Conservation (phyloP, 139 green algal species). For the Tetraselmis chui region DNA sequence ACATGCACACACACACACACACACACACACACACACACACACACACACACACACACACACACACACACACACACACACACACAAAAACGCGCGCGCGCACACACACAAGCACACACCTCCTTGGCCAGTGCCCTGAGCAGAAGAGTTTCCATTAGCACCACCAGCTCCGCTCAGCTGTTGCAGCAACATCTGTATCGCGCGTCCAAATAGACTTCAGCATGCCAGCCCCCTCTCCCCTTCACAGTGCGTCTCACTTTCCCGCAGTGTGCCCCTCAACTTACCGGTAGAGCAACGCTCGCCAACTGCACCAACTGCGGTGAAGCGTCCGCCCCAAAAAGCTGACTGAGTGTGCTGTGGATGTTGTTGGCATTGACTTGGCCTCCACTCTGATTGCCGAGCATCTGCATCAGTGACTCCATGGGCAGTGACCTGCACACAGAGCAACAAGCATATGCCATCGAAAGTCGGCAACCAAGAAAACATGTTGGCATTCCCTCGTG, state of each 20-base stretch:
- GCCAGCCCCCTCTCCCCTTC: no score
- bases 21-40: no score
- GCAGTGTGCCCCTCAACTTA: no score
- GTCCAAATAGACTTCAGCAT: no score
- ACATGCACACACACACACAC: no score
- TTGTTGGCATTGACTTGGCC: neutral
- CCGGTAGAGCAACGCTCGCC: neutral
- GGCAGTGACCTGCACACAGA: neutral
- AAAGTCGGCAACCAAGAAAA: no score
- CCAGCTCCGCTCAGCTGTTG: slow-evolving; percentile 1
- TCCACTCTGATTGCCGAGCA: neutral
- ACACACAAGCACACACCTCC: neutral
- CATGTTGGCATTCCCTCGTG: no score
- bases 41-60: no score
- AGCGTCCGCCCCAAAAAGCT: neutral
- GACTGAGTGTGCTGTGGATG: neutral
- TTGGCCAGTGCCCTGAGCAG: neutral
- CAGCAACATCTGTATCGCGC: slow-evolving; percentile 2
- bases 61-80: no score
- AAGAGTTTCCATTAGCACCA: neutral
- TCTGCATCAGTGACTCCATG: neutral
- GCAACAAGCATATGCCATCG: no score
- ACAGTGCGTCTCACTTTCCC: no score
- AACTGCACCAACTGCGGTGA: neutral
- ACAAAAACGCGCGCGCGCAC: no score